Evolutionary conservation across 2,329 filamentous ascomycete genomes (phyloP), one percentile per base, ranked within the genome.

Genomic region (Alternaria atra): DNA sequence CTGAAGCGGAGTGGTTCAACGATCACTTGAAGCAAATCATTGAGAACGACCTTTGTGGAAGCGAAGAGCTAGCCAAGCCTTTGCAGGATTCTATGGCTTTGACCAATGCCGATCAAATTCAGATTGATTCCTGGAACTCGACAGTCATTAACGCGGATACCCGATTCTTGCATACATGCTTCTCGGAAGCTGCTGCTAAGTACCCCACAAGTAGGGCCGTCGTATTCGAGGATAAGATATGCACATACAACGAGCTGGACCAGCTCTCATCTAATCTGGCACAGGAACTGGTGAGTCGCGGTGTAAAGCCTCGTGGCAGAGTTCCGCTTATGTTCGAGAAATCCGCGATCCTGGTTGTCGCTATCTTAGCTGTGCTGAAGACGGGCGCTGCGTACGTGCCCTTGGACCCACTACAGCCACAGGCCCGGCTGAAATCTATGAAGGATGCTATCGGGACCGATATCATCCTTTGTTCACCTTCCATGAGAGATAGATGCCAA

Each of bases 301-400:
- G 37, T 12, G 17, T 40, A 40, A 8, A 23, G 8, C 37, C 5
- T 10, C 37, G 17, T 3, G 37, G 12, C 37, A 9, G 37, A 7
- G 37, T 40, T 23, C 17, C 37, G 17, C 37, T 40, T 17, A 40
- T 40, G 37, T 40, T 47, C 7, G 44, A 47, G 29, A 47, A 47
- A 34, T 47, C 44, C 23, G 25, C 25, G 12, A 32, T 10, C 27
- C 15, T 29, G n/a, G n/a, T 48, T 29, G n/a, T 48, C 3, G 44
- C 29, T 23, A 48, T 48, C 1, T 13, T 48, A 48, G 44, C 44
- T 48, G 44, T 48, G 29, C 44, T 48, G 29, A 48, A 48, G 44
- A 10, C n/a, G 17, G 44, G 44, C 29, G 44, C 44, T 48, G n/a
- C 44, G 15, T 48, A 48, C 10, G 29, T 48, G 0, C 44, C 44